A percentile compares a stretch with the other conserved stretches of the same genome.
Conservation (phyloP, 2,329 filamentous ascomycete species). For the Alternaria brassicae region DNA sequence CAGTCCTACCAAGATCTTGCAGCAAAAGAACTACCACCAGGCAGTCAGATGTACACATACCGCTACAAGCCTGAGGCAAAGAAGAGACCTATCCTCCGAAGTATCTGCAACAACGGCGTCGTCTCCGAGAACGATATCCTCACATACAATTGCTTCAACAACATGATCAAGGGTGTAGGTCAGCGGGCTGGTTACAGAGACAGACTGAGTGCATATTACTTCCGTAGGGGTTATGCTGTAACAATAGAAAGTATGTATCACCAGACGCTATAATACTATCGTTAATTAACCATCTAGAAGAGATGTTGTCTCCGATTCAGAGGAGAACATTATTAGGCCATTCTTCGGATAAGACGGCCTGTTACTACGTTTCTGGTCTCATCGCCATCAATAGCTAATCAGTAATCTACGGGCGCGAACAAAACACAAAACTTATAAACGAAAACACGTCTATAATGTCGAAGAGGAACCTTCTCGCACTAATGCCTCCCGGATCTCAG, state of each 20-base stretch:
- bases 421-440: not conserved
- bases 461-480: conserved; percentile 6
- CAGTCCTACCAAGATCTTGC: not conserved
- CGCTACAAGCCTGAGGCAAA: conserved; percentile 3
- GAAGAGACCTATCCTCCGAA: not conserved
- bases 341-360: not conserved
- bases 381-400: conserved; percentile 4
- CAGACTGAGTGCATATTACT: conserved; percentile 14
- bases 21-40: conserved; percentile 2
- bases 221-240: conserved; percentile 7
- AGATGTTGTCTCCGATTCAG: not conserved
- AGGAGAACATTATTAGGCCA: conserved; percentile 1
- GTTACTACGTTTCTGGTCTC: conserved; percentile 3
- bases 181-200: conserved; percentile 10
- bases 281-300: not conserved
- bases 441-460: conserved; percentile 9
- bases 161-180: conserved; percentile 6
- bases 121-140: conserved; percentile 1
- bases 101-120: not conserved
- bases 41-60: not conserved
- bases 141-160: conserved; percentile 11
- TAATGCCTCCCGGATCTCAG: conserved; percentile 6
- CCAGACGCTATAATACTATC: not conserved
- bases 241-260: conserved; percentile 5
- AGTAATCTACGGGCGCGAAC: not conserved